phyloP scores from a whole-genome alignment of 345 rosid genomes.

The Ceriops zippeliana region DNA sequence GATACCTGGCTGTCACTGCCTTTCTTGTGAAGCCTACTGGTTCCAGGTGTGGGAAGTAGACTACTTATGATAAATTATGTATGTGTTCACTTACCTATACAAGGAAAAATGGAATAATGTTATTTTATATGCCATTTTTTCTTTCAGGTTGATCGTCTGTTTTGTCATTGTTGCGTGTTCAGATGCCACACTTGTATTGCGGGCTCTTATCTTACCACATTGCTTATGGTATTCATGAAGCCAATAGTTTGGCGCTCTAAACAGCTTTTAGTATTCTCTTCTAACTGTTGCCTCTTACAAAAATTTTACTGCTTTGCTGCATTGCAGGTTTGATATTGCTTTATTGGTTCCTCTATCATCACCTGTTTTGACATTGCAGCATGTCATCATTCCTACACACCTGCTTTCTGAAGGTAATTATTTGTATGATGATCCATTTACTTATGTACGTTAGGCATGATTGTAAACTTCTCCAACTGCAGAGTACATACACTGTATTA shows the following conservation, averaged over 20 bases:
- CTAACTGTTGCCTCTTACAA: neutral
- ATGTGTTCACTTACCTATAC: neutral
- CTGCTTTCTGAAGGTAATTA: slow-evolving; percentile 47
- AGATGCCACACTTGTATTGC: slow-evolving; percentile 79
- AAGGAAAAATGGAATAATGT: neutral
- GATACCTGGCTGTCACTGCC: slow-evolving; percentile 90
- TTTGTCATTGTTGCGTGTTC: slow-evolving; percentile 83
- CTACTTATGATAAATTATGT: neutral
- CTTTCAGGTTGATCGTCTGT: slow-evolving; percentile 76
- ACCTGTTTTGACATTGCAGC: slow-evolving; percentile 77
- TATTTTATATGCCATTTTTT: slow-evolving; percentile 11
- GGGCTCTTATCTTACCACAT: slow-evolving; percentile 79
- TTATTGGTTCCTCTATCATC: slow-evolving; percentile 57
- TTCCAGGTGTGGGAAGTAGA: slow-evolving; percentile 53
- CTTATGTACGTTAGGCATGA: too few species aligned
- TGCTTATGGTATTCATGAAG: slow-evolving; percentile 65
- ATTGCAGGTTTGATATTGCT: slow-evolving; percentile 86
- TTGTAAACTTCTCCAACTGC: neutral
- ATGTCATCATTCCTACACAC: slow-evolving; percentile 46
- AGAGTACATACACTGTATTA: neutral
- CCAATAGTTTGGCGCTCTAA: slow-evolving; percentile 2
- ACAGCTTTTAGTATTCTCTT: neutral
- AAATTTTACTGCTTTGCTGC: slow-evolving; percentile 3
- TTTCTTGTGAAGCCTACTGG: slow-evolving; percentile 73
- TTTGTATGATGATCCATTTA: neutral